Percentiles rank a stretch among this genome's conserved stretches.
phyloP scores from a whole-genome alignment of 257 asterid genomes.

The Solanum chiquidenum region DNA sequence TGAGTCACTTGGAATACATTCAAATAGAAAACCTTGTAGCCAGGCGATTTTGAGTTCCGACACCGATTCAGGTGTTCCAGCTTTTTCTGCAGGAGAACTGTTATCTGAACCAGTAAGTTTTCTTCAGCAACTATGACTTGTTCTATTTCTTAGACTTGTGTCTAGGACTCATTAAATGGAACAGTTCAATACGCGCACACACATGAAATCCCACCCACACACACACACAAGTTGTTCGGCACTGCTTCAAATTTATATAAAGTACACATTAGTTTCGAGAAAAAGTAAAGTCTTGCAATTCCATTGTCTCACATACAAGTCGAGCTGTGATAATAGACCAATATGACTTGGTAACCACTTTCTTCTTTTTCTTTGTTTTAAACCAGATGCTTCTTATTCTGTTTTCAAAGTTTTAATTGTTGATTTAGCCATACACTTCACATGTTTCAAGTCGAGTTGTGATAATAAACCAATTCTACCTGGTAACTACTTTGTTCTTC shows the following conservation, averaged over 20 bases:
- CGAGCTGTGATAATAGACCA: background rate
- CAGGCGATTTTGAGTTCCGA: conserved; percentile 28
- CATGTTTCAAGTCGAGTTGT: background rate
- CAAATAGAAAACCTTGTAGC: conserved; percentile 35
- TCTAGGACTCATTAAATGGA: background rate
- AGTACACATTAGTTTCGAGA: no score
- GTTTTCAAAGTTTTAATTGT: background rate
- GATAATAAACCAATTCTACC: background rate
- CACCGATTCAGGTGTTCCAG: conserved; percentile 23
- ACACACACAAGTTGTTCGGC: background rate
- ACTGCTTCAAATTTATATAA: no score
- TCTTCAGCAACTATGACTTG: background rate
- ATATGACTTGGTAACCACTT: background rate
- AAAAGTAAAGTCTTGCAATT: no score
- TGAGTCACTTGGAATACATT: conserved; percentile 38
- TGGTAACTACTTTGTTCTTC: background rate
- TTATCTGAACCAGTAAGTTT: conserved; percentile 66
- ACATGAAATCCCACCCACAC: background rate
- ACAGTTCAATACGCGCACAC: background rate
- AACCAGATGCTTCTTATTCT: background rate
- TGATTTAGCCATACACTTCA: background rate
- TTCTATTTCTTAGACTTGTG: background rate
- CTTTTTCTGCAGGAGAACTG: conserved; percentile 34
- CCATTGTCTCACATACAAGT: no score
- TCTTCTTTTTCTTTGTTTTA: background rate